Conservation (phyloP, 257 asterid species). For the Solanum gracilifrons region DNA sequence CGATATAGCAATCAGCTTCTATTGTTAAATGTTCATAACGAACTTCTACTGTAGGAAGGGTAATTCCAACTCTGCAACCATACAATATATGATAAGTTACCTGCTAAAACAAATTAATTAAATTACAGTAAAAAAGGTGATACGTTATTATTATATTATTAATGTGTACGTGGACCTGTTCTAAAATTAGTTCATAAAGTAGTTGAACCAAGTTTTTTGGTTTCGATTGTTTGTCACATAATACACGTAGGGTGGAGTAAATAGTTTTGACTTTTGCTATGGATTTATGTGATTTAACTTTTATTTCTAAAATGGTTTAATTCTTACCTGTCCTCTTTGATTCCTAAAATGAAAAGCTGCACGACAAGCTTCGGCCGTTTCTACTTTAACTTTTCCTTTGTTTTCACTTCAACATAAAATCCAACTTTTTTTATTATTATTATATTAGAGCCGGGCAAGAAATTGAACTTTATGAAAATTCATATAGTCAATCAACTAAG, state of each 20-base stretch:
- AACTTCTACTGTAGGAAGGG: conserved; percentile 47
- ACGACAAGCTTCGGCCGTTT: neutral
- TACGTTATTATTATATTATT: no score
- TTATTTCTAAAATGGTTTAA: neutral
- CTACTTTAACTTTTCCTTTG: neutral
- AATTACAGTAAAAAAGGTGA: no score
- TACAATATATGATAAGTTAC: neutral
- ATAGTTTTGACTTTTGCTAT: neutral
- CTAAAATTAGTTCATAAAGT: neutral
- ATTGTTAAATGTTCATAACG: conserved; percentile 42
- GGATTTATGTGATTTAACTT: neutral
- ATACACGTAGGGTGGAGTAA: neutral
- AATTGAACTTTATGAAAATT: no score
- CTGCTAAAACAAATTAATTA: neutral
- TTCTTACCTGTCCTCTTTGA: neutral
- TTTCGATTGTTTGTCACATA: neutral
- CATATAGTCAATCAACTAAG: no score
- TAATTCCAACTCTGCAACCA: conserved; percentile 43
- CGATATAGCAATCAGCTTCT: conserved; percentile 43
- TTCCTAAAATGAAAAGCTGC: neutral
- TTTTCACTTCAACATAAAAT: no score
- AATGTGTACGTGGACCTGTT: no score
- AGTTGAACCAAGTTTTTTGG: neutral
- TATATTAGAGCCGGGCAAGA: no score
- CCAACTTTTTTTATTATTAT: no score